Conservation (phyloP, 176 grass and related monocot genomes). For the Eleusine coracana region DNA sequence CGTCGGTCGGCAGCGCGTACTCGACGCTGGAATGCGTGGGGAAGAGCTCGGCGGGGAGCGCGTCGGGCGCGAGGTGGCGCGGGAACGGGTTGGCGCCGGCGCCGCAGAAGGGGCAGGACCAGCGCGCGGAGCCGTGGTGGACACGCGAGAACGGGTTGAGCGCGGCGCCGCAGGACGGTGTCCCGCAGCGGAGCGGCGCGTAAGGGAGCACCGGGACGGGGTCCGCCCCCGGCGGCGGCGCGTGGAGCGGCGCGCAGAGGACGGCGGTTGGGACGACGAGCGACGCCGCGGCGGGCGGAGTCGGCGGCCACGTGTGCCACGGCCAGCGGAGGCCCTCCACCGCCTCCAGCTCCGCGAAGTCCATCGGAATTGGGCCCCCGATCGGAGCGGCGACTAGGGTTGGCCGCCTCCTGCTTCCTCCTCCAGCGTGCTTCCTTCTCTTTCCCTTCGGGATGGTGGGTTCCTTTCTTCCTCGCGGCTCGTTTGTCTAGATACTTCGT, state of each 20-base stretch:
- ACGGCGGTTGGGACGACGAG: constrained; percentile 90
- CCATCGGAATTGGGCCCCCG: constrained; percentile 59
- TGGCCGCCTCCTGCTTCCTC: constrained; percentile 26
- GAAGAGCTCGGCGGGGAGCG: constrained; percentile 95
- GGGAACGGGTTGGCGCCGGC: constrained; percentile 65
- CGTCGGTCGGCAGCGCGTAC: constrained; percentile 68
- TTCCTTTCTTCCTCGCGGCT: background rate
- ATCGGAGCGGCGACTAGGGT: constrained; percentile 44
- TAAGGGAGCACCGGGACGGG: constrained; percentile 86
- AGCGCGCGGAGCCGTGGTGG: constrained; percentile 67
- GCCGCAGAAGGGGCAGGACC: constrained; percentile 85
- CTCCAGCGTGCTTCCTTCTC: background rate
- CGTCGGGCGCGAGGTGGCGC: constrained; percentile 63
- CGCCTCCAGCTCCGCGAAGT: constrained; percentile 96
- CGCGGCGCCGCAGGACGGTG: constrained; percentile 54
- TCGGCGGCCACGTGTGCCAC: constrained; percentile 85
- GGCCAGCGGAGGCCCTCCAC: constrained; percentile 96
- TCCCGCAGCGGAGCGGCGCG: constrained; percentile 66
- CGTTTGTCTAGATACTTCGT: background rate
- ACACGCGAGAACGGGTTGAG: constrained; percentile 88
- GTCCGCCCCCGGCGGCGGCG: constrained; percentile 48
- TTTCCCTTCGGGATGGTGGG: background rate
- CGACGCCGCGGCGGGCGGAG: constrained; percentile 66
- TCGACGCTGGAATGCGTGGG: constrained; percentile 95
- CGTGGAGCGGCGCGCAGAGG: constrained; percentile 77